Conservation (phyloP, 768 basidiomycete genomes). For the Tricholoma hemisulphureum region DNA sequence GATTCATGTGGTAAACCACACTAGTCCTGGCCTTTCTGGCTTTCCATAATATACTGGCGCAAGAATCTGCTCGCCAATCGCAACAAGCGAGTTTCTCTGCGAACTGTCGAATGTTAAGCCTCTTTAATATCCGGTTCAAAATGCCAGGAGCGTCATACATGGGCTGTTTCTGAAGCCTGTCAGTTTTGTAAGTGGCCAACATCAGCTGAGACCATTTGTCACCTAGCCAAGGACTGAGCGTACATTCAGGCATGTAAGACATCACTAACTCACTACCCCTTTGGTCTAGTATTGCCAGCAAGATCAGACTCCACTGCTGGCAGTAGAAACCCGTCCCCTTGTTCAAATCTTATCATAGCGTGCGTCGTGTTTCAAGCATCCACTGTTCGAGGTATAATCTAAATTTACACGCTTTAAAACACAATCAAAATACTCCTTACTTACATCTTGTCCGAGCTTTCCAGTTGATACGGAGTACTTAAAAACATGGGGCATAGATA, state of each 20-base stretch:
- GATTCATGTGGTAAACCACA: slow-evolving; percentile 62
- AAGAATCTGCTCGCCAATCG: neutral
- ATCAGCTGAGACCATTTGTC: no score
- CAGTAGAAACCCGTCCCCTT: no score
- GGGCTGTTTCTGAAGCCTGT: no score
- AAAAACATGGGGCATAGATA: neutral
- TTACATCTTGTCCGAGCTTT: neutral
- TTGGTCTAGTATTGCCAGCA: no score
- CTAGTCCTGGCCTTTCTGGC: slow-evolving; percentile 26
- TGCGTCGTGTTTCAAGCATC: no score
- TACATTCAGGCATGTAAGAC: neutral
- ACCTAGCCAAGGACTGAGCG: no score
- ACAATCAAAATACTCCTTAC: neutral
- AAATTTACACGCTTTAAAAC: neutral
- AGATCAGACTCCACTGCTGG: no score
- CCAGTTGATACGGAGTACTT: neutral
- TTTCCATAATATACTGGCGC: neutral
- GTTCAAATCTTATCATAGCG: no score
- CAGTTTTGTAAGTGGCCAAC: no score
- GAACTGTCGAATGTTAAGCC: neutral
- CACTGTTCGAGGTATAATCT: no score
- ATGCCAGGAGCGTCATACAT: no score
- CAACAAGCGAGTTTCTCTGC: neutral
- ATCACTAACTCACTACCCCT: neutral
- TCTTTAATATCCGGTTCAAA: neutral